Evolutionary conservation across 495 filamentous ascomycete genomes (phyloP).

Genomic region (Hapsidospora chrysogenum): DNA sequence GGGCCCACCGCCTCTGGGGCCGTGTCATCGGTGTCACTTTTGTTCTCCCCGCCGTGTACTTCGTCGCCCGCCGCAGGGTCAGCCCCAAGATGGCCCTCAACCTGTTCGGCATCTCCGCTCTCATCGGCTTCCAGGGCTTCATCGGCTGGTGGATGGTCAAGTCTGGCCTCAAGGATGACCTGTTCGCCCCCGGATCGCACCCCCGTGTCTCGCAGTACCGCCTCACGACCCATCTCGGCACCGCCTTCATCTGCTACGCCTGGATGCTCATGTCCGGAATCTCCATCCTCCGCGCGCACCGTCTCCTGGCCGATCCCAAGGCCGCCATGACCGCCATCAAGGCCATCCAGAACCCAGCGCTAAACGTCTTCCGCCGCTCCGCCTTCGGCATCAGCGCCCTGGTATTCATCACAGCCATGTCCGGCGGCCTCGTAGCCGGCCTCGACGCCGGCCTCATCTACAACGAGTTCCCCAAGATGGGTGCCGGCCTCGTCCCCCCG

Average conservation of each 20-base stretch:
- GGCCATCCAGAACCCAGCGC: constrained; percentile 42
- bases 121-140: constrained; percentile 92
- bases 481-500: constrained; percentile 63
- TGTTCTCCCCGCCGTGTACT: constrained; percentile 73
- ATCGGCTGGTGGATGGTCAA: constrained; percentile 99
- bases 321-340: constrained; percentile 36
- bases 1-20: constrained; percentile 94
- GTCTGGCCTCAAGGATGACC: constrained; percentile 81
- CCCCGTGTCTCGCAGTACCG: constrained; percentile 91
- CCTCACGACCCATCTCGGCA: constrained; percentile 71
- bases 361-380: constrained; percentile 56
- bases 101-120: constrained; percentile 64
- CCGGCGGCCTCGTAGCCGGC: constrained; percentile 83
- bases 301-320: constrained; percentile 45
- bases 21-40: constrained; percentile 81
- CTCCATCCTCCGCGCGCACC: constrained; percentile 57
- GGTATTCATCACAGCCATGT: constrained; percentile 81
- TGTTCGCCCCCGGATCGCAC: constrained; percentile 79
- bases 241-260: constrained; percentile 78
- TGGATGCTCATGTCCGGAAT: constrained; percentile 93
- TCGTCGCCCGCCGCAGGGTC: constrained; percentile 67
- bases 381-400: constrained; percentile 56
- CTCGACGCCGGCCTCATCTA: constrained; percentile 94
- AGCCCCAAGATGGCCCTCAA: constrained; percentile 57
- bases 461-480: constrained; percentile 97